Evolutionary conservation across 106 monocot species (phyloP), one percentile per base, ranked within the genome.

Genomic region (Dactylorhiza incarnata): DNA sequence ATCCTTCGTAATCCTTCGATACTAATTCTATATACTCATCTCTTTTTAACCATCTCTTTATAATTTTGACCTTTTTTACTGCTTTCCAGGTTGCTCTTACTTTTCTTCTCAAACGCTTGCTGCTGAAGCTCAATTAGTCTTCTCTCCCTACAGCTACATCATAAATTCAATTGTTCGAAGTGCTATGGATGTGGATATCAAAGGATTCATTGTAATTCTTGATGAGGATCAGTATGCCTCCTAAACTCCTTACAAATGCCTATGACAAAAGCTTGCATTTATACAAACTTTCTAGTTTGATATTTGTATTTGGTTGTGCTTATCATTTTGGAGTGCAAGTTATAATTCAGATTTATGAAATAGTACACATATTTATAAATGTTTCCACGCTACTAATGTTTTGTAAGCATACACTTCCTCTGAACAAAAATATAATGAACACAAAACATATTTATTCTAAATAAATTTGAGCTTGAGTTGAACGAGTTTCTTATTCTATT

Each of bases 181-280:
- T 83, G 89, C 91, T 46, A 92, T 99, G 99, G 89, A 99, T 76
- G 78, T 99, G 56, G 94, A 99, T 71, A 91, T 99, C 53, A 89
- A 88, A 79, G 94, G 91, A 67, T 83, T 81, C 54, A 88, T 99
- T 72, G 50, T 99, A 12, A 91, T 99, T 86, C 88, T 94, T 75
- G 99, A 99, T 78, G 94, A 94, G 82, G 99, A 94, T 49, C 94
- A 99, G 99, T 99, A 94, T 75, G 94, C 49, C 58, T 48, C 74
- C 11, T 49, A 0, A 45, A 20, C 73, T 74, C 24, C 15, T 61
- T 70, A 13, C 1, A 75, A 69, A 69, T 45, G 17, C 3, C 17
- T 11, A 48, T 23, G 3, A 9, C 17, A 72, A 72, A 48, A 49
- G 0, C 19, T 72, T 49, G 9, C 49, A 48, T 48, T 14, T 49